Evolutionary conservation across 2,329 filamentous ascomycete species (phyloP), one percentile per base, ranked within the genome.

Genomic region (Neurospora sp.): DNA sequence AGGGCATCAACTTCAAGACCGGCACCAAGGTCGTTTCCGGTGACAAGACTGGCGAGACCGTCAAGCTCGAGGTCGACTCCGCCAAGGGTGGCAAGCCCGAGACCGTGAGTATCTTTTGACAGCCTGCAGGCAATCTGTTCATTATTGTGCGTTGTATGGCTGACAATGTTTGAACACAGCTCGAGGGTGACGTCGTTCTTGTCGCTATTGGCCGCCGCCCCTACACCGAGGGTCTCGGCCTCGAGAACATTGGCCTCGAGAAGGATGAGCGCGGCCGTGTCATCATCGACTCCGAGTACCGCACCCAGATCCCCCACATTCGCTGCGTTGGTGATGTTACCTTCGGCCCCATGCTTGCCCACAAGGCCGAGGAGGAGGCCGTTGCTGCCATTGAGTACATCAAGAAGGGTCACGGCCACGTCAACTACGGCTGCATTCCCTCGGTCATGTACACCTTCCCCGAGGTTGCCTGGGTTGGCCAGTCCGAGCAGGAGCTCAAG

Each of bases 371-470:
- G 84, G 96, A 99, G 84, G 96, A 99, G 84, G 96, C 88, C 72
- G 94, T 98, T 73, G 96, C 96, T 39, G 95, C 91, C 70, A 87
- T 98, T 73, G 96, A 99, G 83, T 98, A 93, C 86, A 96, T 99
- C 83, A 95, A 93, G 85, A 98, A 98, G 87, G 93, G 93, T 75
- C 91, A 96, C 82, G 96, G 96, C 71, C 96, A 99, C 82, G 96
- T 99, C 83, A 99, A 99, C 90, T 99, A 99, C 84, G 93, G 89
- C 78, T 93, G 91, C 81, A 99, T 99, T 79, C 96, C 96, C 74
- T 96, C 93, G 40, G 96, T 99, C 84, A 99, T 99, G 96, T 99
- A 99, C 88, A 98, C 96, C 11, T 91, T 97, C 84, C 96, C 96
- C 40, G 96, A 99, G 82, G 96, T 98, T 74, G 93, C 96, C 42